Evolutionary conservation across 257 asterid genomes (phyloP).

Genomic region (Fraxinus quadrangulata): DNA sequence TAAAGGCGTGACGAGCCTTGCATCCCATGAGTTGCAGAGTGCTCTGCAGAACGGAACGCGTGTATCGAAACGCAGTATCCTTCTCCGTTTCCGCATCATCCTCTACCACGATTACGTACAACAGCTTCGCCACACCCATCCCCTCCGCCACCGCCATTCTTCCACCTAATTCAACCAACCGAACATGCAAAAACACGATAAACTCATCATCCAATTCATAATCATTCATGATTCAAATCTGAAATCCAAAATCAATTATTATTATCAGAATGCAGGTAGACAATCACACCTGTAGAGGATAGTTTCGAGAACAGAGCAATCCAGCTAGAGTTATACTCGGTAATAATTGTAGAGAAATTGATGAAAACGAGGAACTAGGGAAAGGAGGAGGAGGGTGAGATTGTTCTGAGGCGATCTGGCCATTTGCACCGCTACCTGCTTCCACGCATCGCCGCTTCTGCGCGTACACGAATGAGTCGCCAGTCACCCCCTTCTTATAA

Average conservation of each 20-base stretch:
- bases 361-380: constrained; percentile 20
- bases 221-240: constrained; percentile 11
- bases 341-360: background rate
- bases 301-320: constrained; percentile 1
- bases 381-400: constrained; percentile 14
- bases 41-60: constrained; percentile 90
- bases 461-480: constrained; percentile 53
- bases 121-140: constrained; percentile 56
- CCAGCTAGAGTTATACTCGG: constrained; percentile 33
- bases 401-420: constrained; percentile 55
- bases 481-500: constrained; percentile 3
- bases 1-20: constrained; percentile 95
- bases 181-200: constrained; percentile 32
- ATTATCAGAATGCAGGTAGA: constrained; percentile 37
- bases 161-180: constrained; percentile 22
- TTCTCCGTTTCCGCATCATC: constrained; percentile 39
- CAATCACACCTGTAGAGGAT: constrained; percentile 28
- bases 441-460: constrained; percentile 61
- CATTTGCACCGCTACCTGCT: constrained; percentile 49
- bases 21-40: constrained; percentile 99
- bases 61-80: constrained; percentile 67
- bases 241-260: constrained; percentile 5
- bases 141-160: constrained; percentile 67
- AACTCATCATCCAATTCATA: constrained; percentile 14
- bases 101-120: constrained; percentile 82